Base-by-base conservation (phyloP, 306 rosid species). In the Medicago arabica region DNA sequence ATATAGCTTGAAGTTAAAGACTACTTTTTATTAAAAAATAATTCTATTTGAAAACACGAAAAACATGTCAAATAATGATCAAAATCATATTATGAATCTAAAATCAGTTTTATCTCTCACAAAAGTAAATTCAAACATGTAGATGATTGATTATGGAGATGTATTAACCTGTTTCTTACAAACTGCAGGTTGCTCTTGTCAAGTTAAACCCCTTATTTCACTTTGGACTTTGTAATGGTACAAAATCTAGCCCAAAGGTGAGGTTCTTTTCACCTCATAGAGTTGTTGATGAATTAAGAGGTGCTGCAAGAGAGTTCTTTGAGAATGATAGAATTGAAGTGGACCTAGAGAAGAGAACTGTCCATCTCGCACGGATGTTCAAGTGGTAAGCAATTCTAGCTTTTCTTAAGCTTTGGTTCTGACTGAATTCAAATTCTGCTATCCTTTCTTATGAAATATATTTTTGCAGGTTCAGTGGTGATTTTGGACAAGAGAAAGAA, bases 201-300 rank as follows among this genome's bases (percentile, higher is more conserved):
- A 89, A 90, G 84, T 75, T 92, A 81, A 90, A 90, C 78, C 98
- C 98, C 2, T 67, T 96, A 70, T 67, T 92, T 36, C 99, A 96
- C 68, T 96, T 92, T 65, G 99, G 98, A 60, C 87, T 96, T 8
- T 92, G 98, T 73, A 85, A 86, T 14, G 99, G 98, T 15, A 83
- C 99, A 55, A 86, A 81, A 75, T 96, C 96, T 34, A 88, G 99
- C 86, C 98, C 99, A 31, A 81, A 84, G 1, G 93, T 90, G 63
- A 88, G 90, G 57, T 92, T 92, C 85, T 92, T 86, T 82, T 79
- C 91, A 14, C 82, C 96, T 3, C 80, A 82, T 79, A 96, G 92
- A 81, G 88, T 90, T 13, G 93, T 82, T 64, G 88, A 89, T 25
- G 97, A 96, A 72, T 53, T 96, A 66, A 90, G 98, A 87, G 82